Evolutionary conservation across 768 basidiomycete species (phyloP).

Genomic region (Arthromyces matolae): DNA sequence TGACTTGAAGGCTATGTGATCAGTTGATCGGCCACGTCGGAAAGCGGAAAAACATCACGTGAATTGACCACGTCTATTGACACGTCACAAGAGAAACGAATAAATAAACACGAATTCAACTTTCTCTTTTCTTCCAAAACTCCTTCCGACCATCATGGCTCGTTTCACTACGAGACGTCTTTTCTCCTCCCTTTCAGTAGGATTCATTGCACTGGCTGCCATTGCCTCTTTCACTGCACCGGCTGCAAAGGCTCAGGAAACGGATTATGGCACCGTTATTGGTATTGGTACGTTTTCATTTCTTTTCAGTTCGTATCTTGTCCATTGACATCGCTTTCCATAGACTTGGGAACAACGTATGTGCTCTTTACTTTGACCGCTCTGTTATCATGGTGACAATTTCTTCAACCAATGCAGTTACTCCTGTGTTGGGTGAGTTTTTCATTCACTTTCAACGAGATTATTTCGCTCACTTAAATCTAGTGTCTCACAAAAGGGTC

Average conservation of each 20-base stretch:
- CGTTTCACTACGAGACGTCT: conserved; percentile 52
- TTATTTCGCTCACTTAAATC: neutral
- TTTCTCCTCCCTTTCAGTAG: conserved; percentile 57
- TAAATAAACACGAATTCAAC: conserved; percentile 24
- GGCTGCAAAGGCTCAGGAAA: conserved; percentile 59
- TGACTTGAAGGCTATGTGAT: no score
- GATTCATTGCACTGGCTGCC: conserved; percentile 62
- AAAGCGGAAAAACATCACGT: conserved; percentile 25
- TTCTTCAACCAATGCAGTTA: no score
- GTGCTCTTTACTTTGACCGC: conserved; percentile 15
- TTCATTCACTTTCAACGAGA: neutral
- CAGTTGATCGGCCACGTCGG: no score
- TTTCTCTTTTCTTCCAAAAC: conserved; percentile 24
- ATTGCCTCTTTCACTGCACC: conserved; percentile 69
- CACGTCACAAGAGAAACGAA: conserved; percentile 32
- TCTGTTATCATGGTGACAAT: no score
- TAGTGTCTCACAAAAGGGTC: conserved; percentile 81
- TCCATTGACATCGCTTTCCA: conserved; percentile 11
- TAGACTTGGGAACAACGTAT: conserved; percentile 91
- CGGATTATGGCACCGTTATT: conserved; percentile 89
- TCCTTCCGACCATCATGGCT: conserved; percentile 35
- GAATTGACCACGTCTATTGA: conserved; percentile 39
- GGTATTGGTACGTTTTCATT: conserved; percentile 67
- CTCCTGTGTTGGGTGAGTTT: conserved; percentile 89
- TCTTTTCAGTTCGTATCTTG: neutral